These are phyloP conservation scores for Trichaptum fuscoviolaceum DNA, from an alignment of 768 basidiomycete species.

Conservation along the genomic window DNA sequence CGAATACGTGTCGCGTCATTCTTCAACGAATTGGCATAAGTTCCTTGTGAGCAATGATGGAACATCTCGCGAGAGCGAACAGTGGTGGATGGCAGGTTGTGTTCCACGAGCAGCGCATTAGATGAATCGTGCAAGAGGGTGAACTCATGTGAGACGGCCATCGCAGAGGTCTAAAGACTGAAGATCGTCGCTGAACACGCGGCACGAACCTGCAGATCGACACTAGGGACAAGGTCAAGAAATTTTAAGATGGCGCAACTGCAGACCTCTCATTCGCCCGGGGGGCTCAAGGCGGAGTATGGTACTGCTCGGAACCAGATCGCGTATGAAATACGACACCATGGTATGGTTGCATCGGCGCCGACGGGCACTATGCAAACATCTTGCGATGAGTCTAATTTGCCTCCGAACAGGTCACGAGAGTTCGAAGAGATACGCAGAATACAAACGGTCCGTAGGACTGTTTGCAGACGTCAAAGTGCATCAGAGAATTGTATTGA, in stretches of 20 bases:
- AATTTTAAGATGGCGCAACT: background rate
- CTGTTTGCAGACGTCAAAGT: background rate
- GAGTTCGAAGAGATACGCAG: background rate
- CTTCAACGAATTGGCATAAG: no score
- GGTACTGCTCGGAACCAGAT: background rate
- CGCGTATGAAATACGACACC: background rate
- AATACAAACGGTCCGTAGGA: background rate
- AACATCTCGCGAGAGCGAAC: no score
- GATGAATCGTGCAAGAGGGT: no score
- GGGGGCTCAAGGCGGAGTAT: background rate
- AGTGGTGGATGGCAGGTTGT: no score
- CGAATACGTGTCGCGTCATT: no score
- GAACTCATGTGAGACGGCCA: no score
- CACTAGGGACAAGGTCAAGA: background rate
- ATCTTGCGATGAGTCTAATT: background rate
- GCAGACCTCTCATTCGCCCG: background rate
- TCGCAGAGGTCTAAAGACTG: background rate
- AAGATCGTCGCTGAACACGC: background rate
- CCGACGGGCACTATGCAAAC: background rate
- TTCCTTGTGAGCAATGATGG: no score
- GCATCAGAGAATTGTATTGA: background rate
- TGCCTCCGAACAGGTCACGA: background rate
- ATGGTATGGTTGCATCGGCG: background rate
- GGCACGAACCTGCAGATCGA: background rate
- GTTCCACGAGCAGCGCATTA: no score